These are phyloP conservation scores for Simmondsia chinensis DNA, from an alignment of 148 eudicot genomes.

Conservation along the genomic window DNA sequence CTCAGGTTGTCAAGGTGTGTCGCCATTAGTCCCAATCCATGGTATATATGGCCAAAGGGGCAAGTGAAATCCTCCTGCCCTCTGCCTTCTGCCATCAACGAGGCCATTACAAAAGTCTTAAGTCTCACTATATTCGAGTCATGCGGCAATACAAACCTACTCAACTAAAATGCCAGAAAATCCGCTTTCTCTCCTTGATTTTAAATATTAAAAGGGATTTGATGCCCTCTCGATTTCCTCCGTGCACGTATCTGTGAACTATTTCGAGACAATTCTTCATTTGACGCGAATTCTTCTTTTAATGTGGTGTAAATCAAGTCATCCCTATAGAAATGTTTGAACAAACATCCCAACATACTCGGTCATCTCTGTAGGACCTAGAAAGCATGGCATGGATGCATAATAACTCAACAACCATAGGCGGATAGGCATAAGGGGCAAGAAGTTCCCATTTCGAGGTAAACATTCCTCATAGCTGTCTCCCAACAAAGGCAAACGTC, in stretches of 20 bases:
- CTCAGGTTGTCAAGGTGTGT: not conserved
- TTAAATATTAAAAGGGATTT: not conserved
- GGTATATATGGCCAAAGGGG: not conserved
- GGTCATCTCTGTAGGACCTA: no score
- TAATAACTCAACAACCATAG: no score
- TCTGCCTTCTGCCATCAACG: not conserved
- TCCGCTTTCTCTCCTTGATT: not conserved
- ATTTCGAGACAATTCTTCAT: no score
- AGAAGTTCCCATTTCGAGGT: no score
- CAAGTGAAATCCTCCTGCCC: not conserved
- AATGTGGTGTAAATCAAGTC: no score
- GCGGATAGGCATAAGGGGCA: not conserved
- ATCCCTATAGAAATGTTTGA: no score
- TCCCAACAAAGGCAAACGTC: not conserved
- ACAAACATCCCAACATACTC: no score
- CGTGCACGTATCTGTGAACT: no score
- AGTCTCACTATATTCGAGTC: not conserved
- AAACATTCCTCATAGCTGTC: not conserved
- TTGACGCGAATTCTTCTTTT: no score
- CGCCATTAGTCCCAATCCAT: not conserved
- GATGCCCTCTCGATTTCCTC: no score
- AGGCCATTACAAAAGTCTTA: not conserved
- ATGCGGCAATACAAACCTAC: not conserved
- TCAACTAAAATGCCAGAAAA: not conserved
- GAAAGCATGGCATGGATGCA: no score